Base-by-base conservation (phyloP, 495 filamentous ascomycete genomes). In the Penicillium subrubescens region DNA sequence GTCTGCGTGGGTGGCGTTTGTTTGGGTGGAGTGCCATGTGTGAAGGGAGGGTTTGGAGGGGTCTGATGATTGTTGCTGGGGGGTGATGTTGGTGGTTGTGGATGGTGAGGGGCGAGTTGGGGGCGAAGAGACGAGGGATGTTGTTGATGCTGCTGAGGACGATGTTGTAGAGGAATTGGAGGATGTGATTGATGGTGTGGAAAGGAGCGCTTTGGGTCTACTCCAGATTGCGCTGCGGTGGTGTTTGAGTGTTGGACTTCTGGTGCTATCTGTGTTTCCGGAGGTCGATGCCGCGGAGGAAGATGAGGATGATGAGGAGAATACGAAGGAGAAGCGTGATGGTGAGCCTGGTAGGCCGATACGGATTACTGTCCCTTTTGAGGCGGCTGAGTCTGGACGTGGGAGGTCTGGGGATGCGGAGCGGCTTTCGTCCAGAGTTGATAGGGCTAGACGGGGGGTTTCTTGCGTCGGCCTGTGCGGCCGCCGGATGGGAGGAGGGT, bases 401-500 rank as follows among this genome's bases (percentile, higher is more conserved):
- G 73, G 58, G 39, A 58, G 46, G 15, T 70, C 60, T 14, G 71
- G 51, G n/a, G 72, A 77, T 5, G 69, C 51, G 15, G 63, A 67
- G 10, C 67, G 62, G 37, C 60, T 62, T 50, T 75, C 70, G 35
- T 67, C 71, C 2, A 74, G 57, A 6, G 71, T 60, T 31, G 68
- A 19, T 1, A 79, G 60, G 10, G 64, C 64, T n/a, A 75, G 61
- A 3, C 43, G 67, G 5, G 57, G 15, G 75, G 72, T 5, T 71
- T 70, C 34, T 67, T 66, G 34, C 73, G 73, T 4, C 80, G 75
- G 14, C 68, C 76, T 8, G 83, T 84, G 6, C 83, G 79, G 19
- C 82, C 80, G 25, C 83, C 83, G 2, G 82, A 84, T 29, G 77
- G 81, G 6, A 81, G 77, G 5, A 68, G 58, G 10, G 69, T 70